A percentile compares a stretch with the other conserved stretches of the same genome.
Conservation (phyloP, 1,139 yeast genomes). For the Scheffersomyces titani region DNA sequence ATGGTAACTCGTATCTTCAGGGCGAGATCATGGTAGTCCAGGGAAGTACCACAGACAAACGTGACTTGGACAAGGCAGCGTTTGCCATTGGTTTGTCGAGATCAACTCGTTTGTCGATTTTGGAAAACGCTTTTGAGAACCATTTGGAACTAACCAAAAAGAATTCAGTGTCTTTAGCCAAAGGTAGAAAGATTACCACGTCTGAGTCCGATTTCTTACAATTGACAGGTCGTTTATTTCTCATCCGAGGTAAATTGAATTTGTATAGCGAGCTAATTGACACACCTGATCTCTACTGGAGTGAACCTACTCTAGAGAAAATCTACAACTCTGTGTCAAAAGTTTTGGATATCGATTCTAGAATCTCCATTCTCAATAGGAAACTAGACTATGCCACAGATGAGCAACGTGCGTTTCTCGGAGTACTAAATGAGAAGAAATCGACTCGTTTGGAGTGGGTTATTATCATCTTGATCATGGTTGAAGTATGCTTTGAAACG, state of each 20-base stretch:
- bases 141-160: constrained; percentile 63
- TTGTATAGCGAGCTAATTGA: constrained; percentile 87
- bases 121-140: constrained; percentile 71
- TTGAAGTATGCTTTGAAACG: constrained; percentile 81
- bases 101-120: constrained; percentile 78
- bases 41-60: constrained; percentile 46
- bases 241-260: constrained; percentile 78
- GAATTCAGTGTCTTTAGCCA: constrained; percentile 65
- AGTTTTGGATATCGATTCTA: constrained; percentile 70
- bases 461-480: constrained; percentile 75
- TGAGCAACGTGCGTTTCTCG: constrained; percentile 75
- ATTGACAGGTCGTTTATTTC: constrained; percentile 71
- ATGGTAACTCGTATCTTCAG: constrained; percentile 47
- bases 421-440: constrained; percentile 74
- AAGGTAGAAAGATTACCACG: constrained; percentile 58
- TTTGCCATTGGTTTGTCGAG: constrained; percentile 86
- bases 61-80: constrained; percentile 77
- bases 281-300: constrained; percentile 92
- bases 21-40: constrained; percentile 72
- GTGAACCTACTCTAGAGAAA: constrained; percentile 79
- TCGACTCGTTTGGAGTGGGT: constrained; percentile 84
- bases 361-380: constrained; percentile 77
- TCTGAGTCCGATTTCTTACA: constrained; percentile 65
- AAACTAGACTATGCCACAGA: constrained; percentile 90
- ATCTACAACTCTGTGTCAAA: constrained; percentile 71